These are phyloP conservation scores for Bimuria novae-zelandiae DNA, from an alignment of 2,329 filamentous ascomycete species.

Conservation along the genomic window DNA sequence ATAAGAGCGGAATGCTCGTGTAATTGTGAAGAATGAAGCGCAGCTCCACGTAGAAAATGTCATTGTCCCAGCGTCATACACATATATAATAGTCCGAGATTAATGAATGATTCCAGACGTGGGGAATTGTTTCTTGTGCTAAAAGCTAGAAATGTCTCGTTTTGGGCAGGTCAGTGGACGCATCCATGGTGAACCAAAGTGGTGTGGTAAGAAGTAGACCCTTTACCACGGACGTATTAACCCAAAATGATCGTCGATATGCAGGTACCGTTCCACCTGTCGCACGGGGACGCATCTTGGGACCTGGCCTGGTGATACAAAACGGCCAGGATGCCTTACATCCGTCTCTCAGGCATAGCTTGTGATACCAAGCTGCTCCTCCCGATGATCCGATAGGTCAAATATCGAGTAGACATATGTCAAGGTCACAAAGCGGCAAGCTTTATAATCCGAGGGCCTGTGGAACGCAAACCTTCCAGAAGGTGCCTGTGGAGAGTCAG, in stretches of 20 bases:
- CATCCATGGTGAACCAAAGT: slow-evolving; percentile 10
- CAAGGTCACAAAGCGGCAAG: background rate
- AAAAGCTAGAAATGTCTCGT: slow-evolving; percentile 22
- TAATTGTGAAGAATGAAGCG: slow-evolving; percentile 32
- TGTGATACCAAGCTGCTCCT: slow-evolving; percentile 4
- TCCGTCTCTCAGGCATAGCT: slow-evolving; percentile 8
- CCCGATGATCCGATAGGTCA: background rate
- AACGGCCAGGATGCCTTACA: slow-evolving; percentile 14
- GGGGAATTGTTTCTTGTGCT: slow-evolving; percentile 25
- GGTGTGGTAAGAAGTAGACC: slow-evolving; percentile 28
- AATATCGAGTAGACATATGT: background rate
- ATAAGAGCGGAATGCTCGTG: slow-evolving; percentile 30
- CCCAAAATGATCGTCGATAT: slow-evolving; percentile 24
- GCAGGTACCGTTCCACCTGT: slow-evolving; percentile 29
- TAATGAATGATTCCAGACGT: slow-evolving; percentile 6
- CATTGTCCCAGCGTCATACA: slow-evolving; percentile 12
- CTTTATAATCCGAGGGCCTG: background rate
- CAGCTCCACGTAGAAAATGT: slow-evolving; percentile 21
- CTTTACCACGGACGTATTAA: slow-evolving; percentile 25
- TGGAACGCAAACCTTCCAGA: background rate
- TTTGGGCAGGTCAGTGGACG: slow-evolving; percentile 29
- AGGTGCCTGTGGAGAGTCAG: slow-evolving; percentile 6
- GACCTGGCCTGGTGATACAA: slow-evolving; percentile 18
- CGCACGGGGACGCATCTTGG: slow-evolving; percentile 11
- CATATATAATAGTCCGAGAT: slow-evolving; percentile 31